These are phyloP conservation scores for Fusarium ambrosium DNA, from an alignment of 2,329 filamentous ascomycete species.

Conservation along the genomic window DNA sequence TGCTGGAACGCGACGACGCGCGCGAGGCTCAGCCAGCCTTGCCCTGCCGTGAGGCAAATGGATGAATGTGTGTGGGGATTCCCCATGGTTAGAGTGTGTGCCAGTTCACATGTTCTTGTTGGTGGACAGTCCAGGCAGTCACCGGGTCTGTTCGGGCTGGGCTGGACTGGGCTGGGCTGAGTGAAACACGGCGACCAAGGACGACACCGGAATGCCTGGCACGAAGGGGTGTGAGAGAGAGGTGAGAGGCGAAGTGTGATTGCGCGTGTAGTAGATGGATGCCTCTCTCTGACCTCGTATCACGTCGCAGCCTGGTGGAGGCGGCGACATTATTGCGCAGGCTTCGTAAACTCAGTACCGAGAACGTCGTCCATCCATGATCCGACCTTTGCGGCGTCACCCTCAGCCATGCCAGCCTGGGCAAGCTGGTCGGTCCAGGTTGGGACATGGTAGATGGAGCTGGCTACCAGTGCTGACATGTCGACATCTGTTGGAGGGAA, in stretches of 20 bases:
- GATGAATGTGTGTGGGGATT: conserved; percentile 33
- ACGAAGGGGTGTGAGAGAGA: conserved; percentile 40
- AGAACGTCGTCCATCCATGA: conserved; percentile 51
- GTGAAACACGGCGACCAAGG: conserved; percentile 36
- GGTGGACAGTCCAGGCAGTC: conserved; percentile 32
- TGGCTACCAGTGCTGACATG: conserved; percentile 30
- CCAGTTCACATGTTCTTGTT: conserved; percentile 36
- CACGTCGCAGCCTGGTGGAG: conserved; percentile 28
- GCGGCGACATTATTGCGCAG: conserved; percentile 26
- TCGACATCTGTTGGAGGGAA: conserved; percentile 18
- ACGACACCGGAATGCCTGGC: conserved; percentile 28
- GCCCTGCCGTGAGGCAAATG: not conserved
- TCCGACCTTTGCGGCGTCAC: conserved; percentile 44
- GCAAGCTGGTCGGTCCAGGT: conserved; percentile 46
- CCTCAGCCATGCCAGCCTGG: conserved; percentile 43
- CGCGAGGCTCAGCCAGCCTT: conserved; percentile 42
- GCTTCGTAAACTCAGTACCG: conserved; percentile 49
- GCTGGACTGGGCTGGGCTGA: conserved; percentile 13
- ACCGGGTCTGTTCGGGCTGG: conserved; percentile 35
- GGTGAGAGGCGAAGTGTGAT: conserved; percentile 28
- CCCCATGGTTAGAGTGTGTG: conserved; percentile 27
- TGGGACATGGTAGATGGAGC: conserved; percentile 42
- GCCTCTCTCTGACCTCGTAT: conserved; percentile 32
- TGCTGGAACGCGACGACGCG: conserved; percentile 37
- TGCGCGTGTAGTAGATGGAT: conserved; percentile 14